Evolutionary conservation across 1,284 basidiomycete genomes (phyloP).

Genomic region (Calocybe gambosa): DNA sequence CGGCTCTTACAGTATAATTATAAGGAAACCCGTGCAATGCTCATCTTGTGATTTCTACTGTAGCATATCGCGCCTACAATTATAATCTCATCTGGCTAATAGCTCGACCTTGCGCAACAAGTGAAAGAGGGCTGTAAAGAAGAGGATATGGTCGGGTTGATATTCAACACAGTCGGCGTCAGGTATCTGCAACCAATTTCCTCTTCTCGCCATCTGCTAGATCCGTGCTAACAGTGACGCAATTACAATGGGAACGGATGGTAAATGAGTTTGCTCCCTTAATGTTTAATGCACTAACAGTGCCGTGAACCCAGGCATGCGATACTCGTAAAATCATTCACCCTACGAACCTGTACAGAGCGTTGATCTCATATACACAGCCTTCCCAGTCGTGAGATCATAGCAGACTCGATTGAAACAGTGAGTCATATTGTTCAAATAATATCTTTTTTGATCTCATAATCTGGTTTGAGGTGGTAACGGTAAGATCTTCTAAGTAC

Average conservation of each 20-base stretch:
- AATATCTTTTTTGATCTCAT: not conserved
- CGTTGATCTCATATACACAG: constrained; percentile 32
- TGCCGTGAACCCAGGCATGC: constrained; percentile 52
- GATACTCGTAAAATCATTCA: constrained; percentile 56
- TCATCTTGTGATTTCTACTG: constrained; percentile 48
- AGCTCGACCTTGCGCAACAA: constrained; percentile 72
- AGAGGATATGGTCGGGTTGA: constrained; percentile 70
- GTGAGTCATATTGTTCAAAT: constrained; percentile 30
- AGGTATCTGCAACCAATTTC: constrained; percentile 38
- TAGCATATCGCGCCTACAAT: not conserved
- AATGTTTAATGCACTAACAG: not conserved
- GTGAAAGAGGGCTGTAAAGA: constrained; percentile 74
- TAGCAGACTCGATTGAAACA: constrained; percentile 87
- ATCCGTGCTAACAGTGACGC: constrained; percentile 47
- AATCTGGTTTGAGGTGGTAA: constrained; percentile 45
- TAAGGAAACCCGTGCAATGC: constrained; percentile 80
- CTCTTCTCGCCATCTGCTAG: not conserved
- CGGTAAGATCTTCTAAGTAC: constrained; percentile 37
- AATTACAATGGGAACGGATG: constrained; percentile 81
- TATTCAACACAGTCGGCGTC: constrained; percentile 78
- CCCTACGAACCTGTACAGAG: constrained; percentile 6
- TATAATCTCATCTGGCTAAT: constrained; percentile 1
- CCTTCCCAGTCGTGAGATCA: constrained; percentile 83
- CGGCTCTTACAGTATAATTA: not conserved
- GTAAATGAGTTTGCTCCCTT: constrained; percentile 31